phyloP scores from a whole-genome alignment of 441 rosid species.

The Adansonia rubrostipa region DNA sequence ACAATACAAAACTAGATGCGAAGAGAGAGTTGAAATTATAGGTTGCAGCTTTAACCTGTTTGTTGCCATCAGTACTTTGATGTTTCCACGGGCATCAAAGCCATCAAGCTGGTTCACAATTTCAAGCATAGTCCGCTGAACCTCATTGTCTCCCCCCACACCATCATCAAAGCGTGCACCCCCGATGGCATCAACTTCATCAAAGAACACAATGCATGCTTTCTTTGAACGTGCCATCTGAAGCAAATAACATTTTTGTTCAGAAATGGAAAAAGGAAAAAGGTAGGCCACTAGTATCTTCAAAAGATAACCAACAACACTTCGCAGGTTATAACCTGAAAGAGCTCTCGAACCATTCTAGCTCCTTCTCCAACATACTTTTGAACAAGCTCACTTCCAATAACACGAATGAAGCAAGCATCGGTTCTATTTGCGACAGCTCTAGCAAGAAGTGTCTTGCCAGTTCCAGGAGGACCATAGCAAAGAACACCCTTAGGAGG shows the following conservation, averaged over 20 bases:
- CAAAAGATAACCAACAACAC: background rate
- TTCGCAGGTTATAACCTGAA: constrained; percentile 65
- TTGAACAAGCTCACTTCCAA: constrained; percentile 98
- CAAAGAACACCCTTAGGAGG: constrained; percentile 99
- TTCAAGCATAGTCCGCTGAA: constrained; percentile 98
- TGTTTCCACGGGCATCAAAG: constrained; percentile 97
- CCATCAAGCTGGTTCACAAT: constrained; percentile 98
- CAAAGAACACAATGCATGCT: constrained; percentile 97
- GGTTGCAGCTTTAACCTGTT: constrained; percentile 63
- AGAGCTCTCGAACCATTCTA: constrained; percentile 93
- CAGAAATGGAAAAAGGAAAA: background rate
- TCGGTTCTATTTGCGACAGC: constrained; percentile 98
- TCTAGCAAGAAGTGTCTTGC: constrained; percentile 92
- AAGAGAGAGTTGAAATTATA: background rate
- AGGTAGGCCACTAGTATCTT: background rate
- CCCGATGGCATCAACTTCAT: constrained; percentile 98
- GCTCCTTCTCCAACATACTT: constrained; percentile 99
- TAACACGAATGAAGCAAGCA: constrained; percentile 97
- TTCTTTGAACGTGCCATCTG: constrained; percentile 98
- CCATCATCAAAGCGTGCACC: constrained; percentile 99
- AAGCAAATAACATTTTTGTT: constrained; percentile 10
- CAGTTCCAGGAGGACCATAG: constrained; percentile 99
- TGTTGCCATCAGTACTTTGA: constrained; percentile 97
- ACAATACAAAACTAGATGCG: background rate
- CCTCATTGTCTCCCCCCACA: constrained; percentile 97